phyloP scores from a whole-genome alignment of 495 filamentous ascomycete species.

The Penicillium nucicola region DNA sequence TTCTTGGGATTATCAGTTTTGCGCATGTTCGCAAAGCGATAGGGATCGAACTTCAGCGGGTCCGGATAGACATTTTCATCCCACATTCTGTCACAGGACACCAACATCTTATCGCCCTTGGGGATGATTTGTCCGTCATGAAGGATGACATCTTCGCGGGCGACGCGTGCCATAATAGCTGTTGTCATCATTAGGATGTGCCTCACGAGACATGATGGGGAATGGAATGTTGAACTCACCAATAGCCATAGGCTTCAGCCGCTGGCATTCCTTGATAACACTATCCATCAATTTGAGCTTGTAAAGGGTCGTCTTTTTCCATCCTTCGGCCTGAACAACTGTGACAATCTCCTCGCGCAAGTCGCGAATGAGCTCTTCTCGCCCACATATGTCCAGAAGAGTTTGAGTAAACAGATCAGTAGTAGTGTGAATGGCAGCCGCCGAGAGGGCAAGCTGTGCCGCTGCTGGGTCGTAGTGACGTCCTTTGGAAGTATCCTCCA shows the following conservation, averaged over 20 bases:
- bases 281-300: constrained; percentile 45
- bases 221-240: constrained; percentile 14
- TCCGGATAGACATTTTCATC: constrained; percentile 34
- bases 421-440: constrained; percentile 31
- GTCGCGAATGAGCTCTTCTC: constrained; percentile 31
- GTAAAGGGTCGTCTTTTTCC: constrained; percentile 36
- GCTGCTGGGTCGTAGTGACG: constrained; percentile 14
- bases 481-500: constrained; percentile 12
- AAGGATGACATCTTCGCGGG: constrained; percentile 18
- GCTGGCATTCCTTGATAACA: constrained; percentile 27
- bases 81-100: constrained; percentile 26
- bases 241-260: constrained; percentile 23
- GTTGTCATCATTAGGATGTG: neutral
- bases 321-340: constrained; percentile 18
- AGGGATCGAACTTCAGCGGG: constrained; percentile 38
- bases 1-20: constrained; percentile 22
- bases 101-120: constrained; percentile 19
- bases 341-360: constrained; percentile 20
- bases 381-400: constrained; percentile 35
- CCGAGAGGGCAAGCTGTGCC: constrained; percentile 10
- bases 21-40: constrained; percentile 34
- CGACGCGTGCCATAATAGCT: constrained; percentile 40
- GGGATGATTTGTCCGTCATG: constrained; percentile 19
- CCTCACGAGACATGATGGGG: neutral
- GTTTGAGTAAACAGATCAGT: constrained; percentile 30